phyloP scores from a whole-genome alignment of 352 stramenopile genomes.

The Aphanomyces euteiches region DNA sequence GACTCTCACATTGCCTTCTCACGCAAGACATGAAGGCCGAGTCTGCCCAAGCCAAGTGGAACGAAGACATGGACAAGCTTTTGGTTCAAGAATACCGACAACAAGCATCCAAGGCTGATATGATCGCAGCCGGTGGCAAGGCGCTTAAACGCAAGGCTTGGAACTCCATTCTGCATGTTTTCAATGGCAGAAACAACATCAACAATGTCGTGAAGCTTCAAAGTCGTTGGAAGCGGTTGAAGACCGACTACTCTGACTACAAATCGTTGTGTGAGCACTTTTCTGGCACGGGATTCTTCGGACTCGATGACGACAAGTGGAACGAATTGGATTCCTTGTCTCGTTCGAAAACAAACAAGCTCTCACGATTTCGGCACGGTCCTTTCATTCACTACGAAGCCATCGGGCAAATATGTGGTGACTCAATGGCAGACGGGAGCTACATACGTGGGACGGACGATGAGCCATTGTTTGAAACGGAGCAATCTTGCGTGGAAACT shows the following conservation, averaged over 20 bases:
- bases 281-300: background rate
- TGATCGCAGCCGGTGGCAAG: background rate
- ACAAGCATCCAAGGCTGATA: background rate
- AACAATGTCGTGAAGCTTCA: background rate
- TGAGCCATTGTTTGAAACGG: background rate
- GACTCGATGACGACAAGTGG: background rate
- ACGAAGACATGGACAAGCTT: background rate
- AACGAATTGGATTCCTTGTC: background rate
- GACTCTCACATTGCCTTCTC: too few relatives aligned
- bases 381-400: constrained; percentile 4
- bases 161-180: background rate
- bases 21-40: too few relatives aligned
- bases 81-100: background rate
- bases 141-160: background rate
- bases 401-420: background rate
- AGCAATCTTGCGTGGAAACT: background rate
- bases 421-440: background rate
- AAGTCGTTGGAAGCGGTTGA: background rate
- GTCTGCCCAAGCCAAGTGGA: background rate
- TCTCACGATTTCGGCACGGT: background rate
- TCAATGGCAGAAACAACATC: background rate
- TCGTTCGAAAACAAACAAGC: background rate
- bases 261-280: background rate
- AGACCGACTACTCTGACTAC: constrained; percentile 1
- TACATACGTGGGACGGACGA: background rate